A percentile compares a stretch with the other conserved stretches of the same genome.
Evolutionary conservation across 371 early-diverging fungal genomes (phyloP).

Genomic region (Mortierella polycephala): DNA sequence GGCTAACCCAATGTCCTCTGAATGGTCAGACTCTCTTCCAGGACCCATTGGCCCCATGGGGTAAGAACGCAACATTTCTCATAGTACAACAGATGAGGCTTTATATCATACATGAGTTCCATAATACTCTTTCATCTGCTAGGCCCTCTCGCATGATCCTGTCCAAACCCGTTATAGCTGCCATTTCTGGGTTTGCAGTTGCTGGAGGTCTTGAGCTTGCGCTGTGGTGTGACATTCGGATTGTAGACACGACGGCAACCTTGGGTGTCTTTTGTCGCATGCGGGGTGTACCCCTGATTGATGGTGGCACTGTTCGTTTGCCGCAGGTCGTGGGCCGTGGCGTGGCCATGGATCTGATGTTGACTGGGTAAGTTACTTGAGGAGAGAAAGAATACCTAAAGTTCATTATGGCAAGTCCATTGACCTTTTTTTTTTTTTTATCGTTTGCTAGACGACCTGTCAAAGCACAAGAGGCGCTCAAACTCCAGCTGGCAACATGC

Average conservation of each 20-base stretch:
- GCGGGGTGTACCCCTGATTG: constrained; percentile 58
- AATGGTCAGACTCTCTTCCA: constrained; percentile 48
- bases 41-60: constrained; percentile 57
- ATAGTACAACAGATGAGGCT: neutral
- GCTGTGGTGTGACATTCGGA: constrained; percentile 60
- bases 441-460: constrained; percentile 48
- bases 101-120: neutral
- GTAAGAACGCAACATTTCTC: constrained; percentile 22
- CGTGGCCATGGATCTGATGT: constrained; percentile 59
- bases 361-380: constrained; percentile 47
- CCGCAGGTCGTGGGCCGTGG: constrained; percentile 57
- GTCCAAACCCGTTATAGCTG: constrained; percentile 59
- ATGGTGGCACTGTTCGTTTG: constrained; percentile 56
- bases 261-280: constrained; percentile 58
- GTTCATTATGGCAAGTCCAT: neutral
- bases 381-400: neutral
- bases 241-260: constrained; percentile 51
- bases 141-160: constrained; percentile 57
- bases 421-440: neutral
- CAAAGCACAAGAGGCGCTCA: constrained; percentile 54
- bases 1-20: constrained; percentile 40
- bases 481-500: constrained; percentile 47
- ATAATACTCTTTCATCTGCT: neutral
- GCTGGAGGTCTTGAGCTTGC: constrained; percentile 61
- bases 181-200: constrained; percentile 58